Percentiles rank a stretch among this genome's conserved stretches.
Evolutionary conservation across 2,329 filamentous ascomycete species (phyloP).

Genomic region (Penicillium carneum): DNA sequence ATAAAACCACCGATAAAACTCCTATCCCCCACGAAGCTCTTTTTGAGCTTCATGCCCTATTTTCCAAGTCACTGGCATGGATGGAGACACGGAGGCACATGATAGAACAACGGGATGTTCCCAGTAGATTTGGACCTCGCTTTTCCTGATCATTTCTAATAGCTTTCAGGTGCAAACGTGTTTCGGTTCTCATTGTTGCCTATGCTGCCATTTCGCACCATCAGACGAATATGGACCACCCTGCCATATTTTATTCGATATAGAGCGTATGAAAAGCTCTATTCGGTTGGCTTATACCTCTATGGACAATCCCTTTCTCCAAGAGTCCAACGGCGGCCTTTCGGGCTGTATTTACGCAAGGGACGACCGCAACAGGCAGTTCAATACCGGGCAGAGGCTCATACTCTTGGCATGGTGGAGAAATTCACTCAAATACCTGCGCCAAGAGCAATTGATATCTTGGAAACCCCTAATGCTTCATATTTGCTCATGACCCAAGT

Average conservation of each 20-base stretch:
- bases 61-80: neutral
- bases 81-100: neutral
- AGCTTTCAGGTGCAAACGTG: neutral
- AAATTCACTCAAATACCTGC: too few relatives aligned
- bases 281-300: neutral
- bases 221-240: neutral
- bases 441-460: too few relatives aligned
- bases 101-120: neutral
- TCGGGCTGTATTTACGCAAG: too few relatives aligned
- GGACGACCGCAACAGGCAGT: too few relatives aligned
- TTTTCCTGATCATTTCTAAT: neutral
- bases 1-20: neutral
- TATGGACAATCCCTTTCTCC: neutral
- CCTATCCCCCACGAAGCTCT: neutral
- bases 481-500: too few relatives aligned
- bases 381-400: too few relatives aligned
- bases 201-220: neutral
- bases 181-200: neutral
- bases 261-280: neutral
- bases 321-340: neutral
- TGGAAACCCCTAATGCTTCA: too few relatives aligned
- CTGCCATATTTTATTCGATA: neutral
- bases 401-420: too few relatives aligned
- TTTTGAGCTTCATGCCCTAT: neutral
- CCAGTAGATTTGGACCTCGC: neutral